These are phyloP conservation scores for Globisporangium paddicum DNA, from an alignment of 352 stramenopile species.

Conservation along the genomic window DNA sequence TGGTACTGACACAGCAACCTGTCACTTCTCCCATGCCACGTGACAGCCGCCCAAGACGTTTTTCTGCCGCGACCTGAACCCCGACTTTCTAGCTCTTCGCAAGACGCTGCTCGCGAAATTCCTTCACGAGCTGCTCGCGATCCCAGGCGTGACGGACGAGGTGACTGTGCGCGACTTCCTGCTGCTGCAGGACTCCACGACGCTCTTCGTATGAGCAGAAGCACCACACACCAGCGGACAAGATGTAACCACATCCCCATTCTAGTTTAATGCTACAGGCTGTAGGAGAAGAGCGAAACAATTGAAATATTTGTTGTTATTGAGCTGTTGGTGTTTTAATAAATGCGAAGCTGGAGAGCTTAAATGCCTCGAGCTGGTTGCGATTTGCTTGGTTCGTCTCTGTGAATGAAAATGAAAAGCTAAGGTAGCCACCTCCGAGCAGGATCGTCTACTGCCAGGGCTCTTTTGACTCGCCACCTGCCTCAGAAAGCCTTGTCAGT, in stretches of 20 bases:
- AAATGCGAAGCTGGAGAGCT: background rate
- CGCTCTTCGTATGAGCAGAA: slow-evolving; percentile 45
- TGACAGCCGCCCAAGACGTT: slow-evolving; percentile 59
- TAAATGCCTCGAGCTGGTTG: background rate
- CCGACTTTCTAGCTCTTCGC: slow-evolving; percentile 53
- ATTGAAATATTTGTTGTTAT: background rate
- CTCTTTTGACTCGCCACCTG: background rate
- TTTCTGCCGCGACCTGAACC: slow-evolving; percentile 70
- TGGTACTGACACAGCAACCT: background rate
- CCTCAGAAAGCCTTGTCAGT: background rate
- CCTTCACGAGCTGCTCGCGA: slow-evolving; percentile 56
- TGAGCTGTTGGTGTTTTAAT: background rate
- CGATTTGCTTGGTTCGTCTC: background rate
- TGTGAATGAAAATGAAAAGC: background rate
- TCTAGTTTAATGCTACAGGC: too few species aligned
- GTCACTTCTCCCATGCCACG: background rate
- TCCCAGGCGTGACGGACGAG: slow-evolving; percentile 55
- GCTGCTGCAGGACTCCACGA: slow-evolving; percentile 47
- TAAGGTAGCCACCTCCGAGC: background rate
- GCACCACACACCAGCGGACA: background rate
- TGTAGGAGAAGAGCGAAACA: background rate
- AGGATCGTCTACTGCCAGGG: background rate
- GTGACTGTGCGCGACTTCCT: slow-evolving; percentile 55
- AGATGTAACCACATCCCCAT: too few species aligned
- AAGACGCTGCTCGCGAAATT: slow-evolving; percentile 50